phyloP scores from a whole-genome alignment of 2,329 filamentous ascomycete species.

The Lachnellula subtilissima region DNA sequence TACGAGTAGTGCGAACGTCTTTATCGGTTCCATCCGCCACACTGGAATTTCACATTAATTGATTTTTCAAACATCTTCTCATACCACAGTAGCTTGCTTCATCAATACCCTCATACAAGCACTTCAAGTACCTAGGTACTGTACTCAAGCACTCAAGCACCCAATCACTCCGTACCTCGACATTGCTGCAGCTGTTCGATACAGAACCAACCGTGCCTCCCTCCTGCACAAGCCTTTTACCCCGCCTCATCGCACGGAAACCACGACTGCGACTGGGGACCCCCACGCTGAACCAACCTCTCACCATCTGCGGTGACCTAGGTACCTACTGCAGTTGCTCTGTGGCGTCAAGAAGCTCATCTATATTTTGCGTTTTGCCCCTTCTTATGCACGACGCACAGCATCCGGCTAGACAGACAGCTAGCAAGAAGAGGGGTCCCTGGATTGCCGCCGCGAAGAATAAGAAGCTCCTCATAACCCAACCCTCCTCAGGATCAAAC shows the following conservation, averaged over 20 bases:
- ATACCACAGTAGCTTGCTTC: too few relatives aligned
- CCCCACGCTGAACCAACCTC: background rate
- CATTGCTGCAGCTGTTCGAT: too few relatives aligned
- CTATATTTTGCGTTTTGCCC: background rate
- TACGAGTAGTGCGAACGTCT: background rate
- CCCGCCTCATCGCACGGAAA: too few relatives aligned
- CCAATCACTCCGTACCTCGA: too few relatives aligned
- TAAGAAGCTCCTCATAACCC: conserved; percentile 18
- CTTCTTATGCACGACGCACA: conserved; percentile 20
- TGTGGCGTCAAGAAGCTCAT: background rate
- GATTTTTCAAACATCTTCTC: too few relatives aligned
- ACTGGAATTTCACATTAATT: background rate
- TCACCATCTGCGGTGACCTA: background rate
- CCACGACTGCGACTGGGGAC: too few relatives aligned
- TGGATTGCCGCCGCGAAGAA: conserved; percentile 4
- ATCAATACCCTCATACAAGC: too few relatives aligned
- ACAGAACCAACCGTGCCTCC: background rate
- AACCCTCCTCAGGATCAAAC: background rate
- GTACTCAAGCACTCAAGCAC: too few relatives aligned
- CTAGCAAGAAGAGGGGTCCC: background rate
- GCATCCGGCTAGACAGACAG: conserved; percentile 16
- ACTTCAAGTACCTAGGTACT: too few relatives aligned
- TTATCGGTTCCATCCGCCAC: background rate
- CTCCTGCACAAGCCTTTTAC: background rate
- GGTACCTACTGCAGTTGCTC: background rate